These are phyloP conservation scores for Phlegmacium glaucopus DNA, from an alignment of 768 basidiomycete species.

Conservation along the genomic window DNA sequence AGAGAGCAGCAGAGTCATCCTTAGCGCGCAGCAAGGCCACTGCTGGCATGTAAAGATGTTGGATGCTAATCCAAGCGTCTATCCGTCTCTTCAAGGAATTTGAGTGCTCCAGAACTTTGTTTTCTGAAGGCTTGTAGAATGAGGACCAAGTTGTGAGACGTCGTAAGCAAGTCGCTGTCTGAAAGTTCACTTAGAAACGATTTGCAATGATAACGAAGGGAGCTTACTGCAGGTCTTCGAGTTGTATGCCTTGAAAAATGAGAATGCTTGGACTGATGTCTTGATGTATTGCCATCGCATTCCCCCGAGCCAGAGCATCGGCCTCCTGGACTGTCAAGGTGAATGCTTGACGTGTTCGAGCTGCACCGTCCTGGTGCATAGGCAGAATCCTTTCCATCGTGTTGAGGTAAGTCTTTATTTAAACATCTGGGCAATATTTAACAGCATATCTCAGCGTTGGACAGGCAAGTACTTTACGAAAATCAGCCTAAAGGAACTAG, in stretches of 20 bases:
- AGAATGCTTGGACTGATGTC: slow-evolving; percentile 6
- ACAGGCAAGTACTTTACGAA: slow-evolving; percentile 14
- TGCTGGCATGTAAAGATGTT: slow-evolving; percentile 26
- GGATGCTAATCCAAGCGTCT: slow-evolving; percentile 23
- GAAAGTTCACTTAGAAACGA: not conserved
- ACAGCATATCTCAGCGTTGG: slow-evolving; percentile 15
- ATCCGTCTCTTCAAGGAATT: slow-evolving; percentile 20
- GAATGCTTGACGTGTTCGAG: not conserved
- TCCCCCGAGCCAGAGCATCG: no score
- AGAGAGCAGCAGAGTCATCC: not conserved
- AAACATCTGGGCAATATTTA: not conserved
- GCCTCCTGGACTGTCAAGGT: not conserved
- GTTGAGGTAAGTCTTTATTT: not conserved
- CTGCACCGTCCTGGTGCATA: not conserved
- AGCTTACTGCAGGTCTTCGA: not conserved
- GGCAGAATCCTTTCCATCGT: not conserved
- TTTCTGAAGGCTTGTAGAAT: slow-evolving; percentile 25
- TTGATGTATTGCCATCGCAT: slow-evolving; percentile 6
- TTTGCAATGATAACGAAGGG: not conserved
- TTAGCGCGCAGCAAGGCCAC: not conserved
- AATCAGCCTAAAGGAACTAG: slow-evolving; percentile 16
- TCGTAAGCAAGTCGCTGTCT: slow-evolving; percentile 16
- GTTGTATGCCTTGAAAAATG: not conserved
- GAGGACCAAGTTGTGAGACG: slow-evolving; percentile 9
- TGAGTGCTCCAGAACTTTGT: slow-evolving; percentile 20